phyloP scores from a whole-genome alignment of 2,329 filamentous ascomycete species.

The Domatiomyces globalis region DNA sequence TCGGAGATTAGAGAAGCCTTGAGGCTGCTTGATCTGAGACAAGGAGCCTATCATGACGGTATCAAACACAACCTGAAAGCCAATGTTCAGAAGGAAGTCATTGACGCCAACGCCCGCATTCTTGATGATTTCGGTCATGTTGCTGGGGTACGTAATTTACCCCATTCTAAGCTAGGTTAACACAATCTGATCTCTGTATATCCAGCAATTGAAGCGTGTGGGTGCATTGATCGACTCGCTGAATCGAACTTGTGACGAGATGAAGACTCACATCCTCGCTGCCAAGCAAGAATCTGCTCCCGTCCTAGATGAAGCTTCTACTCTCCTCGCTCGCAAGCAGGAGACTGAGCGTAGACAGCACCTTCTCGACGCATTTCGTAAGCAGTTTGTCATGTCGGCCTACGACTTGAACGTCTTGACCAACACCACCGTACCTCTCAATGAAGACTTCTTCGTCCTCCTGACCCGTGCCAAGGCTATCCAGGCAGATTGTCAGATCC shows the following conservation, averaged over 20 bases:
- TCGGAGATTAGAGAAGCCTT: constrained; percentile 80
- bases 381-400: constrained; percentile 73
- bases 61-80: constrained; percentile 55
- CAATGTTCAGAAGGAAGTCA: constrained; percentile 63
- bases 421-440: constrained; percentile 63
- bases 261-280: constrained; percentile 62
- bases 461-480: constrained; percentile 73
- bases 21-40: constrained; percentile 56
- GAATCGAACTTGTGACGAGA: constrained; percentile 65
- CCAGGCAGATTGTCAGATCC: constrained; percentile 70
- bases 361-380: constrained; percentile 60
- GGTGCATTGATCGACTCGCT: constrained; percentile 63
- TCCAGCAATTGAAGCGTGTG: constrained; percentile 72
- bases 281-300: constrained; percentile 61
- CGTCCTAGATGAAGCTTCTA: constrained; percentile 61
- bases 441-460: constrained; percentile 69
- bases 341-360: constrained; percentile 72
- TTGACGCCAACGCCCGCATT: constrained; percentile 81
- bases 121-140: constrained; percentile 79
- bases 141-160: constrained; percentile 52
- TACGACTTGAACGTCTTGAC: constrained; percentile 65
- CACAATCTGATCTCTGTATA: background rate
- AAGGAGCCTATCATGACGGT: constrained; percentile 19
- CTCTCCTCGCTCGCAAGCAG: constrained; percentile 56
- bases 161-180: background rate